phyloP scores from a whole-genome alignment of 1,284 basidiomycete species.

The Pyrrhoderma lamaoense region DNA sequence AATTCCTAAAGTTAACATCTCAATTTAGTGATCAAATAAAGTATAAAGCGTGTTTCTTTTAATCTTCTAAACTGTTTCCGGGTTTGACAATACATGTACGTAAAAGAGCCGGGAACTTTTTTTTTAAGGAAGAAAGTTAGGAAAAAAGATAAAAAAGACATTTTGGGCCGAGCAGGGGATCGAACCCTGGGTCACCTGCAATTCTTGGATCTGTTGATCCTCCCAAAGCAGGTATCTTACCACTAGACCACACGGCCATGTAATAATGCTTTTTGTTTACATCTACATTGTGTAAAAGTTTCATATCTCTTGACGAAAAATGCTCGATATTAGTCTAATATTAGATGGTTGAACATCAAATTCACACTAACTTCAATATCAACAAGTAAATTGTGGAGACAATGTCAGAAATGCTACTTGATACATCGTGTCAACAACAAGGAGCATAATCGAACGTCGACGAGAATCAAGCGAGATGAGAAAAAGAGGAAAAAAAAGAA shows the following conservation, averaged over 20 bases:
- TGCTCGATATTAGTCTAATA: too few relatives aligned
- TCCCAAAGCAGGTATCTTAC: conserved; percentile 6
- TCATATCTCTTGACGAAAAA: not conserved
- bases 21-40: too few relatives aligned
- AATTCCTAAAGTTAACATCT: too few relatives aligned
- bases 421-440: not conserved
- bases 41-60: too few relatives aligned
- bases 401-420: not conserved
- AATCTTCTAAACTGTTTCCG: too few relatives aligned
- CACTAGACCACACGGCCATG: conserved; percentile 3
- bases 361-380: not conserved
- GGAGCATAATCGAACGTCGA: not conserved
- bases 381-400: too few relatives aligned
- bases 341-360: too few relatives aligned
- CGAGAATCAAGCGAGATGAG: not conserved
- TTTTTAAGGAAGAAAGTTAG: too few relatives aligned
- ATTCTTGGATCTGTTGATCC: not conserved
- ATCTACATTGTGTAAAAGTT: not conserved
- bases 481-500: conserved; percentile 7
- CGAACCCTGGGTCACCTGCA: conserved; percentile 5
- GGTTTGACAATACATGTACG: too few relatives aligned
- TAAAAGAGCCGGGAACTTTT: too few relatives aligned
- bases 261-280: not conserved
- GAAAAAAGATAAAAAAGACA: not conserved
- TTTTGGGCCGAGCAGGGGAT: conserved; percentile 1